phyloP scores from a whole-genome alignment of 108 stramenopile genomes.

The Skeletonema menzelii region DNA sequence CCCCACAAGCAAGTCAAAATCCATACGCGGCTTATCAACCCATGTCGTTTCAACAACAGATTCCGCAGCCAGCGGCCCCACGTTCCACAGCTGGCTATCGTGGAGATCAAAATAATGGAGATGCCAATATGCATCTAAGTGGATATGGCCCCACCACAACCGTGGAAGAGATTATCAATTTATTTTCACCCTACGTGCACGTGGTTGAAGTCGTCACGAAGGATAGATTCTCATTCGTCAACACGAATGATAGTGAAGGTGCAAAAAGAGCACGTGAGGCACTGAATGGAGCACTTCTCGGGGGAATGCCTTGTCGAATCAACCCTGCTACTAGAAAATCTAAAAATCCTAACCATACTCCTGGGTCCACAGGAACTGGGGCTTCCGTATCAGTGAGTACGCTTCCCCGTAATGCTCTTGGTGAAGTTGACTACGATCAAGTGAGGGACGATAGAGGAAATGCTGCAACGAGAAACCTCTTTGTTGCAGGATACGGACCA shows the following conservation, averaged over 20 bases:
- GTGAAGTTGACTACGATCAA: slow-evolving; percentile 43
- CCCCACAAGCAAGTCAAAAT: slow-evolving; percentile 33
- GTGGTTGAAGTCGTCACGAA: slow-evolving; percentile 85
- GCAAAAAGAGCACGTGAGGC: slow-evolving; percentile 75
- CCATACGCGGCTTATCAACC: slow-evolving; percentile 30
- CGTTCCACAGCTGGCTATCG: slow-evolving; percentile 33
- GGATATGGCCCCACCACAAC: slow-evolving; percentile 85
- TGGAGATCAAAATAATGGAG: slow-evolving; percentile 63
- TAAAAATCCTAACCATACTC: slow-evolving; percentile 34
- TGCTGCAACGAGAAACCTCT: slow-evolving; percentile 85
- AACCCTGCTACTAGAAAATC: slow-evolving; percentile 74
- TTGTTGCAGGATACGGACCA: slow-evolving; percentile 86
- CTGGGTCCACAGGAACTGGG: slow-evolving; percentile 5
- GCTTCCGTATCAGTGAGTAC: slow-evolving; percentile 8
- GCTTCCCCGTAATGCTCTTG: slow-evolving; percentile 39
- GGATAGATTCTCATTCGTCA: slow-evolving; percentile 77
- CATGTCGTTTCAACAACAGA: slow-evolving; percentile 14
- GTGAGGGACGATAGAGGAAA: slow-evolving; percentile 88
- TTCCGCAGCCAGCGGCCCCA: slow-evolving; percentile 2
- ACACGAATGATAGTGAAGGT: slow-evolving; percentile 76
- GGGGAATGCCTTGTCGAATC: slow-evolving; percentile 80
- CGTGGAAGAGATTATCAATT: slow-evolving; percentile 65
- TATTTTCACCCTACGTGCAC: slow-evolving; percentile 83
- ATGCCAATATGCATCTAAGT: slow-evolving; percentile 84
- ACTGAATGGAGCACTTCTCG: slow-evolving; percentile 74